A percentile compares a stretch with the other conserved stretches of the same genome.
Conservation (phyloP, 2,329 filamentous ascomycete species). For the Diaporthe ilicicola region DNA sequence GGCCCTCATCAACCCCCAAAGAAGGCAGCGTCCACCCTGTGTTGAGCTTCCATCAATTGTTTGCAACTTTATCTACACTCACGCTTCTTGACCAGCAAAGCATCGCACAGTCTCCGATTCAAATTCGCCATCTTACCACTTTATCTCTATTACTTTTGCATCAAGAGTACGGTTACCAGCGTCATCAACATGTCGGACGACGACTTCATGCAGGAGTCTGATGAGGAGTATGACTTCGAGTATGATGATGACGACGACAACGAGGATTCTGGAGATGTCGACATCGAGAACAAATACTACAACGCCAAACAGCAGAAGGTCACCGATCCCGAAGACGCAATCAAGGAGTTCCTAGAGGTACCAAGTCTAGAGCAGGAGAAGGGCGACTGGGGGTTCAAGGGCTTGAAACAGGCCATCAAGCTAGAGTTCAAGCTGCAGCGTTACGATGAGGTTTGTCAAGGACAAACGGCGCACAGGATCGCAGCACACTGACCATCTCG, state of each 20-base stretch:
- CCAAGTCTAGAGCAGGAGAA: conserved; percentile 87
- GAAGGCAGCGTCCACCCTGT: neutral
- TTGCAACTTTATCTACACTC: neutral
- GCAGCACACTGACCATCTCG: conserved; percentile 37
- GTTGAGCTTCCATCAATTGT: neutral
- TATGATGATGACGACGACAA: conserved; percentile 93
- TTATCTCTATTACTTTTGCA: neutral
- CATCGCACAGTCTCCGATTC: neutral
- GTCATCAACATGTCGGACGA: conserved; percentile 77
- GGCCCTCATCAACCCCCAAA: conserved; percentile 6
- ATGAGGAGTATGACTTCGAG: conserved; percentile 95
- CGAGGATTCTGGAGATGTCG: conserved; percentile 86
- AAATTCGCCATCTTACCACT: neutral
- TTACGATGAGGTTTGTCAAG: conserved; percentile 77
- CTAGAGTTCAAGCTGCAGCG: conserved; percentile 91
- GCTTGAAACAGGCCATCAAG: conserved; percentile 97
- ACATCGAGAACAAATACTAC: conserved; percentile 99
- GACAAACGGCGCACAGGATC: conserved; percentile 7
- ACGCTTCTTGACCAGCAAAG: neutral
- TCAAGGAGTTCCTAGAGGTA: conserved; percentile 91
- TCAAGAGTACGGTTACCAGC: neutral
- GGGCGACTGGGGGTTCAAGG: conserved; percentile 99
- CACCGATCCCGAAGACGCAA: conserved; percentile 85
- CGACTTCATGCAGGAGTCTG: conserved; percentile 94
- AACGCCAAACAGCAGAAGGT: conserved; percentile 97